Evolutionary conservation across 371 early-diverging fungal genomes (phyloP).

Genomic region (Thermomucor indicae-seudaticae): DNA sequence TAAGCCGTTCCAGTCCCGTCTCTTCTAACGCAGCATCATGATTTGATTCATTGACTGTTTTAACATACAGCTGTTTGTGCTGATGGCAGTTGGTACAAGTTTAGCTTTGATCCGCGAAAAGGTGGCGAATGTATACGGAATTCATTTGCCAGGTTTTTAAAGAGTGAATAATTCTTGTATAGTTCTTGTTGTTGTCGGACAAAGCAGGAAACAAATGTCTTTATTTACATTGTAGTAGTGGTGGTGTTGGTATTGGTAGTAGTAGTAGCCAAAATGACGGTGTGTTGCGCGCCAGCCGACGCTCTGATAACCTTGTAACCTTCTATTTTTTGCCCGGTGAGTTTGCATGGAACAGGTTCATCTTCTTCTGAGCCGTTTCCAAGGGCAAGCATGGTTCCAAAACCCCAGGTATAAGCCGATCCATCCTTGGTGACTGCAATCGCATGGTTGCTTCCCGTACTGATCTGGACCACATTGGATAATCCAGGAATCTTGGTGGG

Average conservation of each 20-base stretch:
- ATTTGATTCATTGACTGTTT: not conserved
- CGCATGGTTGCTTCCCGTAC: slow-evolving; percentile 87
- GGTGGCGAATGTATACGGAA: slow-evolving; percentile 77
- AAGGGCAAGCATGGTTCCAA: slow-evolving; percentile 70
- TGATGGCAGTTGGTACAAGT: slow-evolving; percentile 84
- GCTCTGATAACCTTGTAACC: slow-evolving; percentile 50
- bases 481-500: slow-evolving; percentile 53
- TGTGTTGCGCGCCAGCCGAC: slow-evolving; percentile 78
- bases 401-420: slow-evolving; percentile 90
- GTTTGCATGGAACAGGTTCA: slow-evolving; percentile 36
- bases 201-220: too few species aligned
- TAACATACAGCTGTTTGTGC: slow-evolving; percentile 66
- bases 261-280: slow-evolving; percentile 56
- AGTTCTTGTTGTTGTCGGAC: not conserved
- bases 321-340: slow-evolving; percentile 58
- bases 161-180: slow-evolving; percentile 12
- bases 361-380: slow-evolving; percentile 78
- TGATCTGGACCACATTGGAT: slow-evolving; percentile 55
- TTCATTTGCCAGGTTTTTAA: slow-evolving; percentile 60
- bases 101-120: slow-evolving; percentile 74
- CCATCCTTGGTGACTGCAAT: slow-evolving; percentile 70
- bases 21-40: not conserved
- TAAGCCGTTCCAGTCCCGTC: slow-evolving; percentile 25
- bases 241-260: too few species aligned
- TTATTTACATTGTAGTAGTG: too few species aligned